These are phyloP conservation scores for Primulina eburnea DNA, from an alignment of 257 asterid species.

Conservation along the genomic window DNA sequence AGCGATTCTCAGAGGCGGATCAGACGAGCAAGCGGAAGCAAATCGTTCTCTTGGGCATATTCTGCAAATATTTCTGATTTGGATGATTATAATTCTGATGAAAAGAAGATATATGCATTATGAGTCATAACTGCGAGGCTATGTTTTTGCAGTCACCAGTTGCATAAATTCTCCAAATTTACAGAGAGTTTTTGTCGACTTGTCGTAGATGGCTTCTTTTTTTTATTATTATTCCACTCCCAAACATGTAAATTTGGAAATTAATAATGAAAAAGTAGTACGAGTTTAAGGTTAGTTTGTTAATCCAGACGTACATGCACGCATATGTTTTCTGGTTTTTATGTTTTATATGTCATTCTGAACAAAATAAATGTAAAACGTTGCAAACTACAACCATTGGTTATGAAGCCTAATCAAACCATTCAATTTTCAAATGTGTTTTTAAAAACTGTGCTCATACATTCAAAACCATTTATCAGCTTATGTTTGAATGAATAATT, in stretches of 20 bases:
- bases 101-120: constrained; percentile 80
- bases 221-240: not conserved
- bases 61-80: constrained; percentile 70
- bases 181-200: not conserved
- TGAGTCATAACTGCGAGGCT: constrained; percentile 26
- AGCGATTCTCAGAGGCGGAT: constrained; percentile 84
- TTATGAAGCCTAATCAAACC: no score
- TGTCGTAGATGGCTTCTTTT: not conserved
- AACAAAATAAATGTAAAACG: no score
- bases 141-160: not conserved
- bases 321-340: not conserved
- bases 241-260: constrained; percentile 17
- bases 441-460: not conserved
- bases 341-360: no score
- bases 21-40: constrained; percentile 78
- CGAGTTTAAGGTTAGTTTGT: not conserved
- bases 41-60: constrained; percentile 87
- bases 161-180: not conserved
- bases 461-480: not conserved
- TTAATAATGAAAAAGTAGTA: no score
- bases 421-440: not conserved
- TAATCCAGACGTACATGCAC: not conserved
- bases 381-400: no score
- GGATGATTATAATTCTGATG: constrained; percentile 87
- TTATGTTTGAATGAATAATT: no score